Percentiles rank a stretch among this genome's conserved stretches.
Conservation (phyloP, 768 basidiomycete genomes). For the Hygrophoropsis aurantiaca region DNA sequence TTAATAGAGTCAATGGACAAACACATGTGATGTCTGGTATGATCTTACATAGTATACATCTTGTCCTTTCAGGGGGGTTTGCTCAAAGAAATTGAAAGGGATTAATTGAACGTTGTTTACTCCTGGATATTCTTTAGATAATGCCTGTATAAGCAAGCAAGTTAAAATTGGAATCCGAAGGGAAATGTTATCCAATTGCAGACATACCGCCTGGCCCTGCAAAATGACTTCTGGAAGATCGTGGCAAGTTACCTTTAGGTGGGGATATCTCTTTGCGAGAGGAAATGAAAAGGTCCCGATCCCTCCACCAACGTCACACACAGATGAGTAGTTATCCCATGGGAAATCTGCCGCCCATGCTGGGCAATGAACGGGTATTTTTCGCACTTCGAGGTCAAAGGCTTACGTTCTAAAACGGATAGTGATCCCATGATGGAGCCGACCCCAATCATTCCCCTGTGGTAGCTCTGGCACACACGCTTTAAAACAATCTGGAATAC, state of each 20-base stretch:
- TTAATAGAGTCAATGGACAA: neutral
- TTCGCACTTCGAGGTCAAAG: neutral
- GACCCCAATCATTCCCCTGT: neutral
- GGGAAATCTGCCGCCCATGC: constrained; percentile 12
- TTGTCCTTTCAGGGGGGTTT: constrained; percentile 9
- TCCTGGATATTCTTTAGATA: constrained; percentile 4
- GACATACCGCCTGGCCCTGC: constrained; percentile 5
- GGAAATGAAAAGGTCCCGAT: constrained; percentile 14
- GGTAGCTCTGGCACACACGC: neutral
- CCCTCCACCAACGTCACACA: constrained; percentile 23
- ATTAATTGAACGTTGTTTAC: constrained; percentile 8
- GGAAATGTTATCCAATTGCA: neutral
- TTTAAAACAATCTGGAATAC: neutral
- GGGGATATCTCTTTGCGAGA: constrained; percentile 12
- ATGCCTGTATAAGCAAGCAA: constrained; percentile 1
- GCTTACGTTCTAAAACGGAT: neutral
- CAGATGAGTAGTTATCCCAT: constrained; percentile 12
- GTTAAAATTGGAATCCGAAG: neutral
- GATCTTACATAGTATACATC: constrained; percentile 19
- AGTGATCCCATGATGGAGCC: neutral
- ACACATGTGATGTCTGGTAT: neutral
- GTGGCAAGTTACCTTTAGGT: constrained; percentile 17
- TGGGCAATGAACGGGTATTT: too few species aligned
- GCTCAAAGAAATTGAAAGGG: constrained; percentile 16
- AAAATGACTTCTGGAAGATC: constrained; percentile 11